Evolutionary conservation across 331 rosid species (phyloP), one percentile per base, ranked within the genome.

Genomic region (Saraca asoca): DNA sequence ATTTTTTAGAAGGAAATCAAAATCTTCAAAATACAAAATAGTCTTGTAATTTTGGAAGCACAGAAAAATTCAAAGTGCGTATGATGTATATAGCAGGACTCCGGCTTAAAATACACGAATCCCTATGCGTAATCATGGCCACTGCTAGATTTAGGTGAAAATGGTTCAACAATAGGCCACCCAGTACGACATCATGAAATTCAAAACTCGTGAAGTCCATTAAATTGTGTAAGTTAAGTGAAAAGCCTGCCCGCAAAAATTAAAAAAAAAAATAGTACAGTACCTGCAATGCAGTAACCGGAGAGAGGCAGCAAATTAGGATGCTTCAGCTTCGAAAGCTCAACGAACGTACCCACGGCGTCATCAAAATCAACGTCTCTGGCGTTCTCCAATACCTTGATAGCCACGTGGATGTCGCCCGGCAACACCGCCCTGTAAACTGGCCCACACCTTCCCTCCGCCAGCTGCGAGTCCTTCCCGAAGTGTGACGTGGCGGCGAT

Each of bases 271-370:
- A 37, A 41, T 18, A 1, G 70, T 37, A 62, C 72, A 0, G 54
- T 79, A 94, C 99, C 99, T 83, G 96, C 97, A 56, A 94, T 88
- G 78, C 99, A 94, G 70, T 86, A 94, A 77, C 99, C 99, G n/a
- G 95, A 90, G 77, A 88, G 88, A 33, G 99, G 86, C 46, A 94
- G 51, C 9, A 94, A 72, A 57, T 94, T 94, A 17, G 97, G 91
- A 66, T 94, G 99, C 33, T 90, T 94, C 6, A 90, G 75, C 42
- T 52, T 56, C 0, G 97, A 81, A 0, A 90, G 81, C 63, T 83
- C 73, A 49, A 82, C 81, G 63, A 94, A 88, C 74, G 70, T 62
- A 31, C 73, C 17, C 0, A 90, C 96, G 16, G 96, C 91, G 33
- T 81, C 88, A 45, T 79, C 75, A n/a, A 61, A 73, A 64, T 60